These are phyloP conservation scores for Mortierella sp. DNA, from an alignment of 371 early-diverging fungal species.

Conservation along the genomic window DNA sequence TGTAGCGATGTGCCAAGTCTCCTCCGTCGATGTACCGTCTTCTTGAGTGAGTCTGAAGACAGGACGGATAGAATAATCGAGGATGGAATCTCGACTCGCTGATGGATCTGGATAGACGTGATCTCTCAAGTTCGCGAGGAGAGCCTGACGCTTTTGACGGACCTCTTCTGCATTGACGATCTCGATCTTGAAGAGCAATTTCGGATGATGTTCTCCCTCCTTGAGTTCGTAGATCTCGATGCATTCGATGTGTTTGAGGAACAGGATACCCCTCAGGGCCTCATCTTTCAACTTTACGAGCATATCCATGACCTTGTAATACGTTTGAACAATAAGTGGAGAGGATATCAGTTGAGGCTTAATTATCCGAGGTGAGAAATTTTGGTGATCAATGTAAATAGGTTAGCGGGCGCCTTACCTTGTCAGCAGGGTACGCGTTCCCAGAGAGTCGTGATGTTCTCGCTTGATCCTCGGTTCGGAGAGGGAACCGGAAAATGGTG, in stretches of 20 bases:
- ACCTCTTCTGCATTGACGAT: slow-evolving; percentile 39
- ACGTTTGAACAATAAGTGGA: background rate
- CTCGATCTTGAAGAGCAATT: slow-evolving; percentile 34
- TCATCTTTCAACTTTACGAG: slow-evolving; percentile 25
- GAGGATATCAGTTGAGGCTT: background rate
- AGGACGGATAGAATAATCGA: slow-evolving; percentile 24
- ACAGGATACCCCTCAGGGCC: slow-evolving; percentile 41
- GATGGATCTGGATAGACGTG: slow-evolving; percentile 9
- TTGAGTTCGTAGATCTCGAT: slow-evolving; percentile 50
- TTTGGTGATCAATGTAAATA: no score
- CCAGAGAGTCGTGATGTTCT: slow-evolving; percentile 13
- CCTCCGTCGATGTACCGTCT: slow-evolving; percentile 1
- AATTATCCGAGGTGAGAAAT: background rate
- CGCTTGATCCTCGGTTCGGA: slow-evolving; percentile 28
- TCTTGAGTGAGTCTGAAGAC: slow-evolving; percentile 18
- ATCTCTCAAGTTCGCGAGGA: slow-evolving; percentile 7
- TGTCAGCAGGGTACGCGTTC: slow-evolving; percentile 13
- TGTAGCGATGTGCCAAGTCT: slow-evolving; percentile 39
- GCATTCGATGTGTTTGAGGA: slow-evolving; percentile 45
- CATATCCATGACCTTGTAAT: slow-evolving; percentile 28
- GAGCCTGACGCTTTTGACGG: slow-evolving; percentile 5
- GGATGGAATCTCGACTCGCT: background rate
- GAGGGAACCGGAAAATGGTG: slow-evolving; percentile 43
- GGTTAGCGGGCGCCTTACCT: no score
- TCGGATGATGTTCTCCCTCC: background rate